Evolutionary conservation across 1,139 yeast species (phyloP).

Genomic region (Taphrina flavorubra): DNA sequence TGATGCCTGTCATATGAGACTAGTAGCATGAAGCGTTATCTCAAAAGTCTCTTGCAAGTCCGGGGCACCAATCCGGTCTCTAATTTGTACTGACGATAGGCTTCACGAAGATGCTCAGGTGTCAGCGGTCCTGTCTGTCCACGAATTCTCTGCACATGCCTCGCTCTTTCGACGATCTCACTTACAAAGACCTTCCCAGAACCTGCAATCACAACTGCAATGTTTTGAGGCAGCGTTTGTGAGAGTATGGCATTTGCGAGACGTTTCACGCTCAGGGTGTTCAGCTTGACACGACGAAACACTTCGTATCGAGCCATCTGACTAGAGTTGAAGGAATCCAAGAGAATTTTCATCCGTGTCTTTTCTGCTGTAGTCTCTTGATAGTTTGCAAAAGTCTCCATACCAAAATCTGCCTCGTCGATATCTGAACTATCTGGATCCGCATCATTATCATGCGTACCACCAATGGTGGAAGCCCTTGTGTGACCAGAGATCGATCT

Average conservation of each 20-base stretch:
- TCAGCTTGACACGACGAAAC: slow-evolving; percentile 80
- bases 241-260: slow-evolving; percentile 79
- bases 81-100: slow-evolving; percentile 62
- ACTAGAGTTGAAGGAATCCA: slow-evolving; percentile 75
- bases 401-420: slow-evolving; percentile 38
- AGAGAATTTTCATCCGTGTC: slow-evolving; percentile 57
- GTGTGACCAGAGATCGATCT: slow-evolving; percentile 16
- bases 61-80: slow-evolving; percentile 24
- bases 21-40: neutral
- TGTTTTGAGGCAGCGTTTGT: slow-evolving; percentile 81
- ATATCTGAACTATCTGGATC: slow-evolving; percentile 35
- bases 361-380: slow-evolving; percentile 40
- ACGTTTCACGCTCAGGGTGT: slow-evolving; percentile 72
- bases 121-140: slow-evolving; percentile 63
- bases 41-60: slow-evolving; percentile 10
- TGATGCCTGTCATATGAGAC: neutral
- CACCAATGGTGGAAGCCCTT: slow-evolving; percentile 15
- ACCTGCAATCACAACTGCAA: slow-evolving; percentile 83
- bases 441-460: slow-evolving; percentile 9
- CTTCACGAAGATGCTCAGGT: slow-evolving; percentile 87
- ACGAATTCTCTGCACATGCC: slow-evolving; percentile 42
- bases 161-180: slow-evolving; percentile 69
- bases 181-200: slow-evolving; percentile 86
- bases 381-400: slow-evolving; percentile 20
- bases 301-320: slow-evolving; percentile 90